These are phyloP conservation scores for Kodamaea hsintzibuensis DNA, from an alignment of 805 yeast species.

Conservation along the genomic window DNA sequence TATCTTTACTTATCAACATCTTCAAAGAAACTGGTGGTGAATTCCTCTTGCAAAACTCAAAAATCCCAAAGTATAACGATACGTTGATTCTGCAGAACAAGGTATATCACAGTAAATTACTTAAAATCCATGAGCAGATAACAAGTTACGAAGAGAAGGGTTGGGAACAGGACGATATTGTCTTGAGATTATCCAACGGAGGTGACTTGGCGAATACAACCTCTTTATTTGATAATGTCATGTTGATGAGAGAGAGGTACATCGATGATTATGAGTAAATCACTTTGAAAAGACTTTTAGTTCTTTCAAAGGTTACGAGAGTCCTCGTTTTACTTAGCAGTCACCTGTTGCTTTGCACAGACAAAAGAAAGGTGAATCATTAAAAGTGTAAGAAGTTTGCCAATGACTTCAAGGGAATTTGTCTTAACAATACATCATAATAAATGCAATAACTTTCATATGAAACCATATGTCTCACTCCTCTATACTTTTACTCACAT, in stretches of 20 bases:
- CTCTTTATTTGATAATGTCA: slow-evolving; percentile 27
- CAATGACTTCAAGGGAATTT: too few relatives aligned
- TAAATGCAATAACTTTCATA: too few relatives aligned
- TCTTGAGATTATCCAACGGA: slow-evolving; percentile 27
- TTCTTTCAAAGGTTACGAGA: too few relatives aligned
- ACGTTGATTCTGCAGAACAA: slow-evolving; percentile 22
- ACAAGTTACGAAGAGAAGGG: slow-evolving; percentile 34
- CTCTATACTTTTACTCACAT: too few relatives aligned
- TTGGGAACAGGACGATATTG: slow-evolving; percentile 42
- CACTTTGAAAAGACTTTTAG: too few relatives aligned
- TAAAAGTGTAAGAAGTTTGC: too few relatives aligned
- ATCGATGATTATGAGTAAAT: slow-evolving; percentile 25
- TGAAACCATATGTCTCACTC: too few relatives aligned
- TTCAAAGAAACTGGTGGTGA: slow-evolving; percentile 35
- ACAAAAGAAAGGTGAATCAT: too few relatives aligned
- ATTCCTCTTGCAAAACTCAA: slow-evolving; percentile 36
- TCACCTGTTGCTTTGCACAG: too few relatives aligned
- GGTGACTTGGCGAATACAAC: slow-evolving; percentile 11
- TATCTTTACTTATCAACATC: slow-evolving; percentile 30
- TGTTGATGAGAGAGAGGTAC: slow-evolving; percentile 24
- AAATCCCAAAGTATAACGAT: slow-evolving; percentile 34
- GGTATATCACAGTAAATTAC: slow-evolving; percentile 22
- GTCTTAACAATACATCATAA: too few relatives aligned
- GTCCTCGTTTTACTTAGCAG: too few relatives aligned
- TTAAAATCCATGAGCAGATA: slow-evolving; percentile 24